Base-by-base conservation (phyloP, 2,329 filamentous ascomycete species). In the Aspergillus oerlinghausenensis region DNA sequence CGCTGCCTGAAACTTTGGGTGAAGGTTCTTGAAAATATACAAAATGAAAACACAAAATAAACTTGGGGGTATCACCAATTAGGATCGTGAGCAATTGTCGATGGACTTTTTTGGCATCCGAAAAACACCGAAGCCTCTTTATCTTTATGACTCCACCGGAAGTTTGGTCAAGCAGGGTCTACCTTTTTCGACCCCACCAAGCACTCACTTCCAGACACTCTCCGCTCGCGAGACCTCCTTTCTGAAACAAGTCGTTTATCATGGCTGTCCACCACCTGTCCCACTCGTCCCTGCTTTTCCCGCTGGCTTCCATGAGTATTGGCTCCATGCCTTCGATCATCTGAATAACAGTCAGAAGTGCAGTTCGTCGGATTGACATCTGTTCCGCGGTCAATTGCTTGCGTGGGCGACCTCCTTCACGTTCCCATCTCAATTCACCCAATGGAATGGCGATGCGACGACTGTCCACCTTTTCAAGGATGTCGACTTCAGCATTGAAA, bases 231-330 rank as follows among this genome's bases (percentile, higher is more conserved):
- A 89, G 87, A 21, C 90, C 89, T 54, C 86, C 87, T 59, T 93
- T 88, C 70, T 88, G 86, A 68, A 96, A 82, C 67, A 97, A 75
- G 73, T 94, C 88, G 49, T 84, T 84, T 82, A 91, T 93, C 88
- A 96, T 90, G 73, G 88, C 90, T 43, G 87, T 86, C 76, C 89
- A 85, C 92, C 92, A 97, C 45, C 85, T 80, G 71, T 95, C 89
- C 92, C 92, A 97, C 75, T 97, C 92, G 64, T 96, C 91, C 68
- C 89, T 85, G 66, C 88, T 90, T 79, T 96, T 96, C 14, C 88
- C 89, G 67, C 89, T 95, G 49, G 86, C 85, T 66, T 96, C 89
- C 65, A 89, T 84, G 64, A 97, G 77, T 57, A 94, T 76, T 4
- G 90, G 90, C 73, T 97, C 92, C 66, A 97, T 77, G 60, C 88